Conservation (phyloP, 116 monocot species). For the Papilionanthe hybrid region DNA sequence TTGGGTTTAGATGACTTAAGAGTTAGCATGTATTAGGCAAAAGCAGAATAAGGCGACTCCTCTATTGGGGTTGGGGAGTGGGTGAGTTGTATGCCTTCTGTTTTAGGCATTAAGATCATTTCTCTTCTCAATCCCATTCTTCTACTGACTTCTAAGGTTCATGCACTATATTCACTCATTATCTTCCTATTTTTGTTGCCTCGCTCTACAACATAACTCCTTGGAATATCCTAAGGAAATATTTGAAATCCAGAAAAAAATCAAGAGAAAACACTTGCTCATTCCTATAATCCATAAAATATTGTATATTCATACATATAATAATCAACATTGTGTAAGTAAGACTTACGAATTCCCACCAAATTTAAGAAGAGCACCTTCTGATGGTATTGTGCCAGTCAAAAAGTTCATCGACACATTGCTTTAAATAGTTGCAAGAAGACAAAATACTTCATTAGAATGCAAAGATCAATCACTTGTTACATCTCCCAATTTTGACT, state of each 20-base stretch:
- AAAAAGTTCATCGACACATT: slow-evolving; percentile 89
- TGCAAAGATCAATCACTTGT: neutral
- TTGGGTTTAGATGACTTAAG: no score
- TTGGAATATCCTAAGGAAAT: no score
- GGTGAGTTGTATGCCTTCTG: no score
- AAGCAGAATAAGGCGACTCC: no score
- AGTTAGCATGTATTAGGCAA: no score
- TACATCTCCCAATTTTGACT: neutral
- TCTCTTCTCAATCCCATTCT: neutral
- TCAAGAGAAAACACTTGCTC: neutral
- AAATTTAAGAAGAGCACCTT: slow-evolving; percentile 60
- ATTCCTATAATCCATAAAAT: neutral
- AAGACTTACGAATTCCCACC: slow-evolving; percentile 64
- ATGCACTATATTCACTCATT: neutral
- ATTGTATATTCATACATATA: neutral
- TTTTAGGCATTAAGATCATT: neutral
- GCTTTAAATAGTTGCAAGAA: slow-evolving; percentile 32
- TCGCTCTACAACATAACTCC: neutral
- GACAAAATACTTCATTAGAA: neutral
- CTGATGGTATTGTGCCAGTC: slow-evolving; percentile 70
- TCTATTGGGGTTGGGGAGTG: no score
- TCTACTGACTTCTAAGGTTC: neutral
- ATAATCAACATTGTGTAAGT: slow-evolving; percentile 7
- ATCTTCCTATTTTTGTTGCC: neutral
- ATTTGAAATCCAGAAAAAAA: neutral